These are phyloP conservation scores for Botrytis byssoidea DNA, from an alignment of 2,329 filamentous ascomycete species.

Conservation along the genomic window DNA sequence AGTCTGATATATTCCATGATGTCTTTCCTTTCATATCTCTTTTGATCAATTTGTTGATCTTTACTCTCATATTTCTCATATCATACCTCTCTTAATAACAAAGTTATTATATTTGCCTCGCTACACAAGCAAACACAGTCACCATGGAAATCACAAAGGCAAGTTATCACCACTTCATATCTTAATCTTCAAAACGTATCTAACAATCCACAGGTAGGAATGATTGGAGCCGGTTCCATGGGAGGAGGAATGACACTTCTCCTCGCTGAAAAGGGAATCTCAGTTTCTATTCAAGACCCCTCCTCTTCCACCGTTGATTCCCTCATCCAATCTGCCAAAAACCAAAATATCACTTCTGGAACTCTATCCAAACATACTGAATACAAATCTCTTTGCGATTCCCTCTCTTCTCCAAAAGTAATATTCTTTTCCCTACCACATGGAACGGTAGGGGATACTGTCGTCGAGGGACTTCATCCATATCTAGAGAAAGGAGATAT, in stretches of 20 bases:
- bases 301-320: conserved; percentile 45
- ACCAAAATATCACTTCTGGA: conserved; percentile 30
- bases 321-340: conserved; percentile 41
- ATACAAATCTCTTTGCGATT: conserved; percentile 45
- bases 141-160: neutral
- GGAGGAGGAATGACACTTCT: conserved; percentile 56
- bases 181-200: neutral
- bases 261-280: conserved; percentile 55
- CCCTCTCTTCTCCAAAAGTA: conserved; percentile 48
- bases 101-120: neutral
- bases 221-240: conserved; percentile 59
- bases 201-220: conserved; percentile 45
- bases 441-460: conserved; percentile 43
- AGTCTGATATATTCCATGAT: neutral
- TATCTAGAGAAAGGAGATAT: conserved; percentile 62
- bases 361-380: conserved; percentile 41
- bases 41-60: neutral
- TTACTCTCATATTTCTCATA: neutral
- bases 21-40: neutral
- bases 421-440: conserved; percentile 55
- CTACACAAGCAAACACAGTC: neutral
- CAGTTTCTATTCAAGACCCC: conserved; percentile 56
- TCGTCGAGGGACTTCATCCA: conserved; percentile 40
- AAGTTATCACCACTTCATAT: neutral
- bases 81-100: neutral